Percentiles rank a stretch among this genome's conserved stretches.
These are phyloP conservation scores for Fusarium nygamai DNA, from an alignment of 2,329 filamentous ascomycete genomes.

Conservation along the genomic window DNA sequence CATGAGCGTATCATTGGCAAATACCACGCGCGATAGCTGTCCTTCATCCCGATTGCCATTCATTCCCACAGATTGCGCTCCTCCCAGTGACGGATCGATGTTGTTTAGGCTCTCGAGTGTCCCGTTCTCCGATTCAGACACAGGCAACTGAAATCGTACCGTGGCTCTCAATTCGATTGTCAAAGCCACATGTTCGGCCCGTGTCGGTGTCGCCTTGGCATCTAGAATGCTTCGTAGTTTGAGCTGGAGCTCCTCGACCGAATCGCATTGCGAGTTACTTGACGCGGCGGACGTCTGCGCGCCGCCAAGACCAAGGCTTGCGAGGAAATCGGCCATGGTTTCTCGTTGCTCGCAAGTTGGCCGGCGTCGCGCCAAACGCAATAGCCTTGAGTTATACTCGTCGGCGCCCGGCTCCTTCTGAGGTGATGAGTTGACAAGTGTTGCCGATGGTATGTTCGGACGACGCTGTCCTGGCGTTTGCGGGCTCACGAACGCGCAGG, in stretches of 20 bases:
- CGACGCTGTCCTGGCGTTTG: conserved; percentile 4
- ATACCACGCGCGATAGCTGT: conserved; percentile 52
- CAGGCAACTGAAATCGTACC: conserved; percentile 54
- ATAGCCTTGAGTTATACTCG: conserved; percentile 25
- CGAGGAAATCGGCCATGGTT: conserved; percentile 53
- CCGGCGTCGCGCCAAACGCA: conserved; percentile 22
- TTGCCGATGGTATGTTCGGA: not conserved
- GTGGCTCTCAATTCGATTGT: conserved; percentile 59
- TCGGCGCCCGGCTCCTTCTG: conserved; percentile 33
- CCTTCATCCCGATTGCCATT: conserved; percentile 16
- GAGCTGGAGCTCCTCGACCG: conserved; percentile 57
- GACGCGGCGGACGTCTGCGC: conserved; percentile 34
- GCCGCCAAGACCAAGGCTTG: conserved; percentile 48
- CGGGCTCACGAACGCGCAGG: conserved; percentile 23
- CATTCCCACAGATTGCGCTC: conserved; percentile 32
- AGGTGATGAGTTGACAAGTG: not conserved
- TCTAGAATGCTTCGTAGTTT: conserved; percentile 55
- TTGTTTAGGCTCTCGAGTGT: conserved; percentile 45
- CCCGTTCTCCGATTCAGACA: conserved; percentile 51
- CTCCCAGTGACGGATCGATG: conserved; percentile 50
- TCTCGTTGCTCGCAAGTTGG: not conserved
- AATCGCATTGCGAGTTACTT: conserved; percentile 43
- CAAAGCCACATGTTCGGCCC: conserved; percentile 60
- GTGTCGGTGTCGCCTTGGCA: conserved; percentile 56
- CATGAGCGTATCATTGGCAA: conserved; percentile 57